phyloP scores from a whole-genome alignment of 1,139 yeast species.

The Yamadazyma kanchanaburiensis region DNA sequence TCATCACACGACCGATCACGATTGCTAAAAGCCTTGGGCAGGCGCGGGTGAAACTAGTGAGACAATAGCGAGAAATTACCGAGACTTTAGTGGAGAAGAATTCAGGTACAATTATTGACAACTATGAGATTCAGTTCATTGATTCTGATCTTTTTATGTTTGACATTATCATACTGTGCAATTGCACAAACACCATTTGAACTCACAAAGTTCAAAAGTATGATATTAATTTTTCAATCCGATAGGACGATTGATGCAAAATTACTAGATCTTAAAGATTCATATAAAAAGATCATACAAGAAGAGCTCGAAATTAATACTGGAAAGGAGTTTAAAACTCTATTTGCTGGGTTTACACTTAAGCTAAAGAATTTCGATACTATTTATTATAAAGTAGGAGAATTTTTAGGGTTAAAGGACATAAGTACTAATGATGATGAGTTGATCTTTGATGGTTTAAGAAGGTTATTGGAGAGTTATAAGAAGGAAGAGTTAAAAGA shows the following conservation, averaged over 20 bases:
- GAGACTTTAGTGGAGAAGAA: no score
- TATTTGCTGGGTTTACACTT: conserved; percentile 10
- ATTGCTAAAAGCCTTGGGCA: no score
- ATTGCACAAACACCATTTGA: no score
- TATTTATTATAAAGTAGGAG: conserved; percentile 6
- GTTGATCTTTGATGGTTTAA: conserved; percentile 9
- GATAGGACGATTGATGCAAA: no score
- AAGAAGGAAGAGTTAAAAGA: conserved; percentile 7
- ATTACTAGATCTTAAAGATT: conserved; percentile 6
- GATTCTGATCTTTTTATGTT: no score
- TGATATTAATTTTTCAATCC: conserved; percentile 8
- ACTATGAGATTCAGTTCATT: no score
- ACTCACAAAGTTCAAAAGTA: conserved; percentile 4
- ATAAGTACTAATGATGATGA: conserved; percentile 4
- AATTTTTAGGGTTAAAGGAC: conserved; percentile 4
- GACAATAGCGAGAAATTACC: no score
- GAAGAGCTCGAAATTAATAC: conserved; percentile 6
- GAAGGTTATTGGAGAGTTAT: conserved; percentile 5
- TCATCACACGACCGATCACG: no score
- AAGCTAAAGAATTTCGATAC: conserved; percentile 7
- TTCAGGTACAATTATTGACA: no score
- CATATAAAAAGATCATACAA: conserved; percentile 7
- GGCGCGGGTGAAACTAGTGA: no score
- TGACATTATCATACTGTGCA: no score
- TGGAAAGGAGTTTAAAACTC: conserved; percentile 8